A percentile compares a stretch with the other conserved stretches of the same genome.
Evolutionary conservation across 345 rosid genomes (phyloP).

Genomic region (Pelargonium nanum): DNA sequence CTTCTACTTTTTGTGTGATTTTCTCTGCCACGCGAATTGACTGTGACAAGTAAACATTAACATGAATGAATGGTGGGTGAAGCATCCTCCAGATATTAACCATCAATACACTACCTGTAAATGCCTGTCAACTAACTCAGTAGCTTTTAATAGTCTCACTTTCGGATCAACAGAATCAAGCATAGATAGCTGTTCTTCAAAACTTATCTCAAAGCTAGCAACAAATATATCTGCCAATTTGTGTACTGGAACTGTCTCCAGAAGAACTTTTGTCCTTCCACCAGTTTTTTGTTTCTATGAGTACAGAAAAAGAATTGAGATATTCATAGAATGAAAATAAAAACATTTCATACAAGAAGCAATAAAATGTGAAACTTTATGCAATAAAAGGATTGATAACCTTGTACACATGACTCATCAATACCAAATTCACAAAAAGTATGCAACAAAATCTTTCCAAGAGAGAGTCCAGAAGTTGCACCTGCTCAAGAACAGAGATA

Average conservation of each 20-base stretch:
- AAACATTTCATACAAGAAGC: not conserved
- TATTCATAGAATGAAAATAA: not conserved
- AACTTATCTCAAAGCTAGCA: conserved; percentile 97
- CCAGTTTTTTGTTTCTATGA: conserved; percentile 86
- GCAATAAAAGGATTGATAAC: not conserved
- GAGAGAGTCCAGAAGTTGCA: conserved; percentile 11
- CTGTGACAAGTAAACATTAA: conserved; percentile 43
- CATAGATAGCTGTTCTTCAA: conserved; percentile 93
- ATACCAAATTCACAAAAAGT: not conserved
- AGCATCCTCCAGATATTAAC: conserved; percentile 2
- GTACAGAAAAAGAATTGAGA: conserved; percentile 3
- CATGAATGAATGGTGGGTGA: not conserved
- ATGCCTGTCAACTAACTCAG: conserved; percentile 95
- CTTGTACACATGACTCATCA: not conserved
- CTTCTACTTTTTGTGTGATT: conserved; percentile 97
- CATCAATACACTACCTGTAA: conserved; percentile 57
- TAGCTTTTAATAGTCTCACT: conserved; percentile 88
- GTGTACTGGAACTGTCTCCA: conserved; percentile 96
- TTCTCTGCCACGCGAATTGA: conserved; percentile 99
- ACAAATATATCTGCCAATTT: conserved; percentile 98
- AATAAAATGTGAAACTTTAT: too few species aligned
- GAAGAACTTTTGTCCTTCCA: conserved; percentile 85
- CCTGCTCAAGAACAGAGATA: conserved; percentile 97
- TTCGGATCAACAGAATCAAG: conserved; percentile 90
- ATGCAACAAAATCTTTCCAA: not conserved